Percentiles rank a stretch among this genome's conserved stretches.
Evolutionary conservation across 495 filamentous ascomycete genomes (phyloP).

Genomic region (Aspergillus hancockii): DNA sequence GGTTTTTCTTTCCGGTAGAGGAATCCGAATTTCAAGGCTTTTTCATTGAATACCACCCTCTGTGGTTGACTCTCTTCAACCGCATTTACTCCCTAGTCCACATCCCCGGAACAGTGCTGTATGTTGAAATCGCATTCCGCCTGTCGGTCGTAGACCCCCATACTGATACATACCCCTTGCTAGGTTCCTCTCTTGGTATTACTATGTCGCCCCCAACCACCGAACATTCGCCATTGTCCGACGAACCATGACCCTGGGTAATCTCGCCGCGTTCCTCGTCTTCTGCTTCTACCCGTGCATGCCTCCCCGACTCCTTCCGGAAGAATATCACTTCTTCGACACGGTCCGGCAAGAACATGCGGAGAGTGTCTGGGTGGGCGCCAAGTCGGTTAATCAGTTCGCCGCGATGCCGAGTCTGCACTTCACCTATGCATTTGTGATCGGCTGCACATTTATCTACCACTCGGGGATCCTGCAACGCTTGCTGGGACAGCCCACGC

Average conservation of each 20-base stretch:
- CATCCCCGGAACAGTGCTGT: conserved; percentile 67
- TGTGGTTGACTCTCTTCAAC: conserved; percentile 59
- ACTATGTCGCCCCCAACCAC: conserved; percentile 58
- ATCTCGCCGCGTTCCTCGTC: conserved; percentile 59
- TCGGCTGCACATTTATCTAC: conserved; percentile 60
- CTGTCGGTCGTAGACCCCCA: not conserved
- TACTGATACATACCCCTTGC: not conserved
- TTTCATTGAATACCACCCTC: conserved; percentile 58
- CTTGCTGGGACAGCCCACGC: conserved; percentile 35
- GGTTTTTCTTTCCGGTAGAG: conserved; percentile 55
- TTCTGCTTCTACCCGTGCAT: conserved; percentile 67
- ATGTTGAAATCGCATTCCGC: conserved; percentile 30
- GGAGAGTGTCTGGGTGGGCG: conserved; percentile 60
- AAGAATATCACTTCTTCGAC: conserved; percentile 62
- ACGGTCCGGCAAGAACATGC: conserved; percentile 63
- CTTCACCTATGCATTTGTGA: conserved; percentile 61
- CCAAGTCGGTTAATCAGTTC: conserved; percentile 57
- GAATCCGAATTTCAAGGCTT: conserved; percentile 60
- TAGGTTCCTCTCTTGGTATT: conserved; percentile 68
- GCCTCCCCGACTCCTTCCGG: conserved; percentile 63
- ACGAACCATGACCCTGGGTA: conserved; percentile 64
- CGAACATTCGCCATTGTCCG: conserved; percentile 57
- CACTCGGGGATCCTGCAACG: conserved; percentile 55
- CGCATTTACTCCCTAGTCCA: conserved; percentile 65
- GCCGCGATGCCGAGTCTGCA: conserved; percentile 62